Evolutionary conservation across 2,329 filamentous ascomycete genomes (phyloP), one percentile per base, ranked within the genome.

Genomic region (Zymoseptoria brevis): DNA sequence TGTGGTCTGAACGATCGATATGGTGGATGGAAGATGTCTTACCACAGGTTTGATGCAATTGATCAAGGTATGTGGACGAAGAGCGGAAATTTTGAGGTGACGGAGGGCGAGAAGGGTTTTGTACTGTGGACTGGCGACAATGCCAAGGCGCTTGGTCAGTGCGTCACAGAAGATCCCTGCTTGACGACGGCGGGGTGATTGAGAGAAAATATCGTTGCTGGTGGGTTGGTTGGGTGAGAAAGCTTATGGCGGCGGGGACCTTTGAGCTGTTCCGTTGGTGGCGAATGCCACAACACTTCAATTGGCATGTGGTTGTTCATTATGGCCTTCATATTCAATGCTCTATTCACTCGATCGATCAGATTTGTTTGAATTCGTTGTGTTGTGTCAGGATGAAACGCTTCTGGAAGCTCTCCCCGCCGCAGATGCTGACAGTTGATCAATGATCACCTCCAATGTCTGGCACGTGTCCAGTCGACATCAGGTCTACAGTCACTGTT

Each of bases 31-130:
- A 21, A 21, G 48, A 2, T 13, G 50, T 16, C 35, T 41, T 48
- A 19, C 56, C 11, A 21, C 51, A 19, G 29, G 22, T 1, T 2
- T 8, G 30, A 35, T 35, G 6, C 35, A 41, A 41, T 19, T 19
- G n/a, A 29, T 48, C 19, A 55, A 24, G 53, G 54, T 41, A 56
- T 56, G 54, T 50, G 45, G 54, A 48, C 53, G n/a, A 41, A 19
- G 7, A n/a, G 19, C 26, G 50, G 22, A 53, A 53, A 21, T 22
- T 22, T 53, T 11, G 19, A 41, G 35, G 35, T 41, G 35, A 41
- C 35, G 35, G 35, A 41, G 35, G 35, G 35, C 35, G 35, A 41
- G 35, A 41, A 41, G 16, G 35, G 35, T 41, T 41, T 41, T 41
- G 35, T 41, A 41, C 35, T 41, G 35, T 41, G 35, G 35, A 41